Evolutionary conservation across 306 rosid genomes (phyloP).

Genomic region (Quercus variabilis): DNA sequence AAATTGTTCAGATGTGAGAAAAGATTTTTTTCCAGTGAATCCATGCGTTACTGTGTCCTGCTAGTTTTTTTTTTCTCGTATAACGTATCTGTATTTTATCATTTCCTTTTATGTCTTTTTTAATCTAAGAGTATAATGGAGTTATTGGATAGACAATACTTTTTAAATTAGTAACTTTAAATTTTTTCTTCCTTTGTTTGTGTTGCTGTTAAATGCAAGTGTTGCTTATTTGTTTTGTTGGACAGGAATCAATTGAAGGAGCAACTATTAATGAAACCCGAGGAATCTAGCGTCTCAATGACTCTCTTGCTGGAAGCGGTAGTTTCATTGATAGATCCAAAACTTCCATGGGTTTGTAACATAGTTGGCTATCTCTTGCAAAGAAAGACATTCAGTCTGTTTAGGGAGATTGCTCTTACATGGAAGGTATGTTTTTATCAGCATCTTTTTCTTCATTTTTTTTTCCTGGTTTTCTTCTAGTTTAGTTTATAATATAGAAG

Average conservation of each 20-base stretch:
- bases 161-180: neutral
- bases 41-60: too few species aligned
- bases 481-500: slow-evolving; percentile 3
- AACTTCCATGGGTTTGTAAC: slow-evolving; percentile 89
- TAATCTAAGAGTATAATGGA: too few species aligned
- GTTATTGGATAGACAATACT: too few species aligned
- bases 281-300: slow-evolving; percentile 44
- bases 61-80: too few species aligned
- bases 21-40: too few species aligned
- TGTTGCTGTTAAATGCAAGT: slow-evolving; percentile 8
- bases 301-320: slow-evolving; percentile 65
- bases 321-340: slow-evolving; percentile 58
- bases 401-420: slow-evolving; percentile 68
- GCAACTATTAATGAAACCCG: slow-evolving; percentile 56
- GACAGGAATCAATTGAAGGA: slow-evolving; percentile 63
- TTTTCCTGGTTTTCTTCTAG: neutral
- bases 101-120: too few species aligned
- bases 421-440: slow-evolving; percentile 57
- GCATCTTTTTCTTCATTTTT: neutral
- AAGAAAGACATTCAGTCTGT: slow-evolving; percentile 56
- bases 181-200: neutral
- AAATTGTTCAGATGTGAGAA: too few species aligned
- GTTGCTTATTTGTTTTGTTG: slow-evolving; percentile 36
- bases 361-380: slow-evolving; percentile 63
- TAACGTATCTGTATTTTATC: too few species aligned